Evolutionary conservation across 164 flowering plant species (phyloP).

Genomic region (Aristolochia californica): DNA sequence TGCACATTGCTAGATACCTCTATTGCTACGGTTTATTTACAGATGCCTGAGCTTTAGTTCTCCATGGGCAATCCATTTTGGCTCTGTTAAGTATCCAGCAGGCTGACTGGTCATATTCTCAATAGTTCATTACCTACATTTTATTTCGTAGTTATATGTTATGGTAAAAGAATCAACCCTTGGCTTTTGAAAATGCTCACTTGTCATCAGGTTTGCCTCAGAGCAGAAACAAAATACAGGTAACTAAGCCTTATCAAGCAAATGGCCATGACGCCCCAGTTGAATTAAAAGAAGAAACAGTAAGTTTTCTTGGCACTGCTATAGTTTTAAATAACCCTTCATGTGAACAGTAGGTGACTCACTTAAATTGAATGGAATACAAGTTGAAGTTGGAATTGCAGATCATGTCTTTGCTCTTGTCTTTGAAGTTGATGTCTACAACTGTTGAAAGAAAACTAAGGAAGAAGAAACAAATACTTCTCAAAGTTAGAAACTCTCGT

Average conservation of each 20-base stretch:
- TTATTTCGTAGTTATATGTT: neutral
- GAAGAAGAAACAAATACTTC: constrained; percentile 45
- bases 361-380: constrained; percentile 5
- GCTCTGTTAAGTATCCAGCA: neutral
- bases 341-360: neutral
- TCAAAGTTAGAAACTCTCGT: constrained; percentile 37
- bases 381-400: constrained; percentile 90
- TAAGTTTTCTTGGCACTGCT: constrained; percentile 30
- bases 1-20: too few species aligned
- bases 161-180: neutral
- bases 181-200: constrained; percentile 1
- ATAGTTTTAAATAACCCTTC: constrained; percentile 1
- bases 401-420: constrained; percentile 78
- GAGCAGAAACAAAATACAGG: constrained; percentile 57
- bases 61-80: neutral
- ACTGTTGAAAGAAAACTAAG: constrained; percentile 31
- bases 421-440: constrained; percentile 53
- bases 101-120: neutral
- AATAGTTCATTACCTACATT: neutral
- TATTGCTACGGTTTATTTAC: too few species aligned
- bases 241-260: constrained; percentile 41
- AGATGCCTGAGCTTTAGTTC: neutral
- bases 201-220: constrained; percentile 47
- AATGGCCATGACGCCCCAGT: constrained; percentile 87
- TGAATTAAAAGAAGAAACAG: constrained; percentile 37